Evolutionary conservation across 2,329 filamentous ascomycete genomes (phyloP), one percentile per base, ranked within the genome.

Genomic region (Verticillium nubilum): DNA sequence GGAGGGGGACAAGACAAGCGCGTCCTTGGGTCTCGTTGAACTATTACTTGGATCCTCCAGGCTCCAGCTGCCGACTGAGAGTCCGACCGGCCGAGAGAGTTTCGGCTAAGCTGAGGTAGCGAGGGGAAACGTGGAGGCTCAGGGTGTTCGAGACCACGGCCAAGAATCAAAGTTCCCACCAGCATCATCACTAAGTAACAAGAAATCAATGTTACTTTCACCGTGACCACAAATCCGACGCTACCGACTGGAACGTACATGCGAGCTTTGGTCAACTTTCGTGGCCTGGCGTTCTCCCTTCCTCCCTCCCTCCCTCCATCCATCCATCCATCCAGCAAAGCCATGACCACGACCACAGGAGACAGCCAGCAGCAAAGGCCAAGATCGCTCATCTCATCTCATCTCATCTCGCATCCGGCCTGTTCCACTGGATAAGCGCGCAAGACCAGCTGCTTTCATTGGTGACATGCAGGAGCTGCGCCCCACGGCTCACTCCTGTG

Each of bases 401-500:
- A 37, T 47, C 42, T 47, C 42, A 50, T 50, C 42, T 50, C 42
- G 42, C 42, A 50, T 50, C 42, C 25, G 42, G 42, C 42, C 19
- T 50, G 42, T 50, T 12, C 42, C 42, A 50, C 42, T 50, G 42
- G 42, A 50, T 50, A 50, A 50, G 42, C 42, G 42, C 42, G 42
- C 42, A 50, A 50, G 19, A 50, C 9, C 9, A 50, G n/a, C 5
- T 10, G n/a, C 42, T 50, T 23, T 50, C 2, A 50, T 50, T 50
- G 42, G 42, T 10, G 42, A 25, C 10, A 23, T 26, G 42, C 42
- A 19, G 19, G 19, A 62, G 42, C 42, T 50, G 19, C 19, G 59
- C 55, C 57, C 62, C 62, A 62, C 58, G 54, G 62, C 54, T 54
- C 60, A 62, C 60, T 62, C 62, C 62, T 63, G 62, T 62, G 62